phyloP scores from a whole-genome alignment of 495 filamentous ascomycete genomes.

The Letharia lupina region DNA sequence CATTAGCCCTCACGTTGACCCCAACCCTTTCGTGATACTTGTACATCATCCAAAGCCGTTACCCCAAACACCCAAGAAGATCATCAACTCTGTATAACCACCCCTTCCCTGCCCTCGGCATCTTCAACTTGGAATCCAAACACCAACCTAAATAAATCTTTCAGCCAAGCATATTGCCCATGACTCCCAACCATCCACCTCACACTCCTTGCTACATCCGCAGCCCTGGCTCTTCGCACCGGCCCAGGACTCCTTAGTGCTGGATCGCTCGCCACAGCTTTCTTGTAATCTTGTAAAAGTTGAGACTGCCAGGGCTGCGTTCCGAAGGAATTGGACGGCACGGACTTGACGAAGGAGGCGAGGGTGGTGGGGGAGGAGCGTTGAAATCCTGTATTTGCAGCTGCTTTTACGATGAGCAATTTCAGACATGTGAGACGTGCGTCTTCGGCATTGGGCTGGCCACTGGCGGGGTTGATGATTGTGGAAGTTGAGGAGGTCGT shows the following conservation, averaged over 20 bases:
- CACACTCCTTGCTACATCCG: constrained; percentile 68
- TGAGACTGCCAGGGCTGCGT: constrained; percentile 57
- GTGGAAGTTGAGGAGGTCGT: constrained; percentile 29
- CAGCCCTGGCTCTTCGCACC: constrained; percentile 48
- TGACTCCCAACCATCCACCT: constrained; percentile 56
- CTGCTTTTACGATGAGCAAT: constrained; percentile 69
- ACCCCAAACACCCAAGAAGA: background rate
- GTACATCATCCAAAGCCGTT: constrained; percentile 1
- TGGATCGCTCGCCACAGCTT: constrained; percentile 60
- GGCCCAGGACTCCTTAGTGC: constrained; percentile 50
- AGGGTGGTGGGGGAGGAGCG: constrained; percentile 36
- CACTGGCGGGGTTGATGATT: constrained; percentile 14
- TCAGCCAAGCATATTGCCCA: constrained; percentile 63
- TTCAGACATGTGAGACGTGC: constrained; percentile 65
- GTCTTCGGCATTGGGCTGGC: constrained; percentile 71
- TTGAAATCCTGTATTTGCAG: constrained; percentile 67
- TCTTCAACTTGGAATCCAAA: constrained; percentile 78
- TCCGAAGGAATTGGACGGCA: constrained; percentile 72
- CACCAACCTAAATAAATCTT: constrained; percentile 73
- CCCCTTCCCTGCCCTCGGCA: constrained; percentile 29
- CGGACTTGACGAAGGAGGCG: constrained; percentile 62
- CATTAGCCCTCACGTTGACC: too few species aligned
- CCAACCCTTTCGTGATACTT: background rate
- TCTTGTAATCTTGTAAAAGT: constrained; percentile 69
- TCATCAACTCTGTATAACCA: constrained; percentile 20